Conservation (phyloP, 2,329 filamentous ascomycete species). For the Microdochium nivale region DNA sequence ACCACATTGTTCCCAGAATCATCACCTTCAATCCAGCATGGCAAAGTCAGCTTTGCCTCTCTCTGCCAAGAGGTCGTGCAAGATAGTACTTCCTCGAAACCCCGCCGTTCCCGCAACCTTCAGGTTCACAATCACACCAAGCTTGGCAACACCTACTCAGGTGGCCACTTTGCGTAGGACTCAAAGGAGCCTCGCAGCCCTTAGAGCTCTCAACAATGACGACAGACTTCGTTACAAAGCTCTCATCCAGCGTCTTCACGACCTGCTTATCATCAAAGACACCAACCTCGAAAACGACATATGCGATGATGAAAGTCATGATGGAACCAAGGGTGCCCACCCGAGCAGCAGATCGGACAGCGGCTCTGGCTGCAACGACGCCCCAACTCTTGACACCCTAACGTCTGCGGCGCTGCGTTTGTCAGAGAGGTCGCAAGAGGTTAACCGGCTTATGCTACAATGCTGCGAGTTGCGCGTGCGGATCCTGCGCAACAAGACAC, state of each 20-base stretch:
- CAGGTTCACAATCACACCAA: too few species aligned
- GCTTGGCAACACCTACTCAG: neutral
- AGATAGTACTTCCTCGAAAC: too few species aligned
- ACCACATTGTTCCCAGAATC: too few species aligned
- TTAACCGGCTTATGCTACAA: neutral
- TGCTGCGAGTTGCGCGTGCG: neutral
- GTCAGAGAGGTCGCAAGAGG: neutral
- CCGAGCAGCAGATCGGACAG: neutral
- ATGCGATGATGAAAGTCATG: too few species aligned
- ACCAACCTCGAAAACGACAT: too few species aligned
- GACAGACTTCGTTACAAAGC: neutral
- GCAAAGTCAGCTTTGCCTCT: too few species aligned
- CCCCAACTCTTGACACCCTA: neutral
- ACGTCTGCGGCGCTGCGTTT: neutral
- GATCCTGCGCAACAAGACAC: neutral
- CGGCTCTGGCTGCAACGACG: neutral
- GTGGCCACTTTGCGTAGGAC: neutral
- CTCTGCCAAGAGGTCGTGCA: too few species aligned
- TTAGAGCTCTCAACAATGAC: too few species aligned
- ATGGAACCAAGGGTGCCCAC: neutral
- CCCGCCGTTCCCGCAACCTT: too few species aligned
- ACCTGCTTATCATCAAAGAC: neutral
- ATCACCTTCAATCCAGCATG: too few species aligned
- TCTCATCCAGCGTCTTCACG: neutral
- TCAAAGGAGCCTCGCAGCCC: neutral